Evolutionary conservation across 2,329 filamentous ascomycete genomes (phyloP).

Genomic region (Pseudocercospora pini-densiflorae): DNA sequence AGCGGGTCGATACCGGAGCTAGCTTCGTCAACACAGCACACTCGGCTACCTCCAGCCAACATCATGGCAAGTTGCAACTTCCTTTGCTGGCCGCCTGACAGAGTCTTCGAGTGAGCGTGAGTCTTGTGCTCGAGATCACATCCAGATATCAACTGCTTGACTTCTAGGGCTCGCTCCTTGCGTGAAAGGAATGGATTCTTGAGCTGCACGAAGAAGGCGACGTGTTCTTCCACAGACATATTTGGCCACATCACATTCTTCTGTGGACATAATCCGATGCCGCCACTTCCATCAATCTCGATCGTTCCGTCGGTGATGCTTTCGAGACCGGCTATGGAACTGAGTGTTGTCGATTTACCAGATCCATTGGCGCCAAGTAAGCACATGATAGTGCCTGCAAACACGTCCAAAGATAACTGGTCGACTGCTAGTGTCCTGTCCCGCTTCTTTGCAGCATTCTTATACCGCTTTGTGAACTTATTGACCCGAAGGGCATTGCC

Average conservation of each 20-base stretch:
- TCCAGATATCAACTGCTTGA: slow-evolving; percentile 65
- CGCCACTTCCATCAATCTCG: slow-evolving; percentile 75
- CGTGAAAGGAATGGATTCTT: slow-evolving; percentile 56
- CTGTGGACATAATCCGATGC: slow-evolving; percentile 85
- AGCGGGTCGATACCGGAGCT: slow-evolving; percentile 84
- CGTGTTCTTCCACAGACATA: slow-evolving; percentile 82
- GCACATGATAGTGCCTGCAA: slow-evolving; percentile 25
- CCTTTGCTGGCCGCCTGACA: slow-evolving; percentile 87
- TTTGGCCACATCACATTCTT: slow-evolving; percentile 95
- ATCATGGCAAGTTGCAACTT: slow-evolving; percentile 91
- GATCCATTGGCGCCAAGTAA: slow-evolving; percentile 82
- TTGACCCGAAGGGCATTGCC: slow-evolving; percentile 26
- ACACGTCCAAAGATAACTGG: slow-evolving; percentile 25
- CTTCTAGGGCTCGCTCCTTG: slow-evolving; percentile 61
- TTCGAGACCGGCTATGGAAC: slow-evolving; percentile 83
- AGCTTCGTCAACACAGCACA: slow-evolving; percentile 90
- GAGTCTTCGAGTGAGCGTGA: slow-evolving; percentile 70
- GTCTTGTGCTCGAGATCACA: slow-evolving; percentile 77
- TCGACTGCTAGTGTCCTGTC: slow-evolving; percentile 28
- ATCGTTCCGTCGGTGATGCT: slow-evolving; percentile 77
- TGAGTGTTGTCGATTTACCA: slow-evolving; percentile 87
- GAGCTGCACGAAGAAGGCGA: slow-evolving; percentile 79
- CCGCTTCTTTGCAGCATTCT: slow-evolving; percentile 23
- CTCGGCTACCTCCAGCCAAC: slow-evolving; percentile 79
- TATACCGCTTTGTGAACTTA: slow-evolving; percentile 28